Evolutionary conservation across 208 protist genomes (phyloP).

Genomic region (Phytomonas francai): DNA sequence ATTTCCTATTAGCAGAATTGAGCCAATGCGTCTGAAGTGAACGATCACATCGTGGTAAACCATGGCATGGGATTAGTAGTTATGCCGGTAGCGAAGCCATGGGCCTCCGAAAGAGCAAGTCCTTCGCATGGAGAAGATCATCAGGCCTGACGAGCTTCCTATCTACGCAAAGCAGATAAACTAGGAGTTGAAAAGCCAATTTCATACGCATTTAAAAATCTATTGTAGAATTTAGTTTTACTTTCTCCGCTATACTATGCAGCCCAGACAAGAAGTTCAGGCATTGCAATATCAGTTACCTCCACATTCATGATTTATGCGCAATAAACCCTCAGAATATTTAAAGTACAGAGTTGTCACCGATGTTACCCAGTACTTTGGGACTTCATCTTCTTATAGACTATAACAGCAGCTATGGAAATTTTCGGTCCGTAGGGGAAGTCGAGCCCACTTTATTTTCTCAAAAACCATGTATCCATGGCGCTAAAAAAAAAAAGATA

Average conservation of each 20-base stretch:
- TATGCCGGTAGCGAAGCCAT: too few species aligned
- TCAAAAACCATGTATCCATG: not conserved
- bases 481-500: not conserved
- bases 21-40: not conserved
- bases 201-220: constrained; percentile 23
- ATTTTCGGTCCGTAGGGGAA: too few species aligned
- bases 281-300: constrained; percentile 33
- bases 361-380: not conserved
- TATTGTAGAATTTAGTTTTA: constrained; percentile 37
- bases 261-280: constrained; percentile 47
- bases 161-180: constrained; percentile 21
- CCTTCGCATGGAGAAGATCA: constrained; percentile 16
- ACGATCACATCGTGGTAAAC: not conserved
- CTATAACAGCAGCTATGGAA: too few species aligned
- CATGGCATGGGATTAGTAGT: not conserved
- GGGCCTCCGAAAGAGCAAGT: too few species aligned
- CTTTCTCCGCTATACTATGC: constrained; percentile 25
- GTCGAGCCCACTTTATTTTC: too few species aligned
- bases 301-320: constrained; percentile 32
- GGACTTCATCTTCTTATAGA: not conserved
- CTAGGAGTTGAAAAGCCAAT: constrained; percentile 17
- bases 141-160: constrained; percentile 55
- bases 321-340: constrained; percentile 22
- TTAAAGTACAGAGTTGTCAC: not conserved
- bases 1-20: not conserved